Evolutionary conservation across 2,329 filamentous ascomycete species (phyloP).

Genomic region (Aureobasidium melanogenum): DNA sequence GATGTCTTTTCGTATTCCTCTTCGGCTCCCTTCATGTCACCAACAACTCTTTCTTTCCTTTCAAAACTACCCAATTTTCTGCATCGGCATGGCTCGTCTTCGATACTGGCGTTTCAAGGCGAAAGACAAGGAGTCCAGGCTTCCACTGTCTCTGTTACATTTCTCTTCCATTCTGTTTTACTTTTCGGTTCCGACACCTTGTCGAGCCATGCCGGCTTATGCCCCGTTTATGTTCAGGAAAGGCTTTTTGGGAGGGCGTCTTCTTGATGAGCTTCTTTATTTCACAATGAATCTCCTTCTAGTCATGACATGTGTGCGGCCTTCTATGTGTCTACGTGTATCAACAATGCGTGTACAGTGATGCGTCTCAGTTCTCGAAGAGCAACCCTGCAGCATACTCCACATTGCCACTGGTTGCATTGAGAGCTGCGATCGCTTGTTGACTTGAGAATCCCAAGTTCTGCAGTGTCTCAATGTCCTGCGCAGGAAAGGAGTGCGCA

Average conservation of each 20-base stretch:
- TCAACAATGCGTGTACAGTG: neutral
- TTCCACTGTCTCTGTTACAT: neutral
- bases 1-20: slow-evolving; percentile 11
- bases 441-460: slow-evolving; percentile 38
- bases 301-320: neutral
- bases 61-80: neutral
- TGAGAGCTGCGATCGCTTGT: slow-evolving; percentile 39
- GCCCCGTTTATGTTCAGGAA: slow-evolving; percentile 10
- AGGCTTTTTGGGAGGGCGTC: slow-evolving; percentile 5
- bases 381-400: slow-evolving; percentile 40
- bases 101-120: slow-evolving; percentile 1
- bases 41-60: neutral
- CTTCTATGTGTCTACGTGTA: neutral
- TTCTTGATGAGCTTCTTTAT: slow-evolving; percentile 1
- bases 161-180: slow-evolving; percentile 2
- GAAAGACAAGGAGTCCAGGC: neutral
- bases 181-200: neutral
- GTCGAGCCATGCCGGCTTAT: slow-evolving; percentile 2
- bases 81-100: slow-evolving; percentile 9
- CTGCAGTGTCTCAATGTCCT: slow-evolving; percentile 33
- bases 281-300: slow-evolving; percentile 6
- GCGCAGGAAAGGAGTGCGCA: slow-evolving; percentile 32
- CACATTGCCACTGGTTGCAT: slow-evolving; percentile 40
- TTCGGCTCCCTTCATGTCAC: neutral
- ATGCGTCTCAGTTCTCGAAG: slow-evolving; percentile 29